Base-by-base conservation (phyloP, 2,329 filamentous ascomycete genomes). In the Niveomyces coronatus region DNA sequence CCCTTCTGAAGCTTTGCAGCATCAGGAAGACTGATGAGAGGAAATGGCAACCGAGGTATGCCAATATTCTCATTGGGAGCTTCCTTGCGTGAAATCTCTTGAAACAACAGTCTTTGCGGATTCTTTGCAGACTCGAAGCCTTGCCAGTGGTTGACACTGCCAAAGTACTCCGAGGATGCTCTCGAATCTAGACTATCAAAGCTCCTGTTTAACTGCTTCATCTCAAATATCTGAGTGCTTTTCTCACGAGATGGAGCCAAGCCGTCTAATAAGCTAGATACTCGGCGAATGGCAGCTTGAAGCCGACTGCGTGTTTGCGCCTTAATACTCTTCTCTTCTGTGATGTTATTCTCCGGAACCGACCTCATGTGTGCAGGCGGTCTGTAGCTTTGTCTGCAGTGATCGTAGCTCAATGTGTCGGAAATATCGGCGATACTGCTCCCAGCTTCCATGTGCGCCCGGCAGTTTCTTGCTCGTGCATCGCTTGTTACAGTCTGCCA, bases 381-480 rank as follows among this genome's bases (percentile, higher is more conserved):
- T 3, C 33, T 16, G 20, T 20, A 13, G 19, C 27, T n/a, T 22
- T 28, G 19, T 10, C 35, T 16, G 27, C 20, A 27, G 27, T 31
- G 20, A 22, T 17, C 31, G 7, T 35, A 42, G 14, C 33, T 36
- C 6, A 28, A 13, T 7, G 44, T 44, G 30, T 68, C 65, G 1
- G 66, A 68, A 6, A 62, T 56, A 41, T 69, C 58, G 3, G 66
- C 66, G 16, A 70, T 45, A 39, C 66, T 70, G 44, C 61, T 67
- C 9, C 65, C 63, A 11, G 41, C 46, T 18, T 45, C 44, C 37
- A 47, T 38, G 14, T 39, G 23, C 10, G 30, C 4, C 17, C 14
- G 37, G 9, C 27, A 32, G 7, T 32, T n/a, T n/a, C n/a, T n/a
- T n/a, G n/a, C n/a, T n/a, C n/a, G n/a, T n/a, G n/a, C n/a, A 10